Base-by-base conservation (phyloP, 768 basidiomycete species). In the Agaricus blazei region DNA sequence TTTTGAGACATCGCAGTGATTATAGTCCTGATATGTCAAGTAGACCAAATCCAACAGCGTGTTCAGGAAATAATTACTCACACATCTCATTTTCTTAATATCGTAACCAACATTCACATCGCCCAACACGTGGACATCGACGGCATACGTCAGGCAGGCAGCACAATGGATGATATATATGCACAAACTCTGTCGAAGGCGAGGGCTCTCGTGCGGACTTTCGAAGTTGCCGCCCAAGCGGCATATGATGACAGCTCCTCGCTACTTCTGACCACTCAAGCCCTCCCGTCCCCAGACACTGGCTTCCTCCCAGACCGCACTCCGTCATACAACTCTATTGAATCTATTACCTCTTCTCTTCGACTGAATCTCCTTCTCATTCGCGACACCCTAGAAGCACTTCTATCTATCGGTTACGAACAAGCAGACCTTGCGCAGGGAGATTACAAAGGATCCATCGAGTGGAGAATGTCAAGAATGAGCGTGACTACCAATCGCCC, bases 91-190 rank as follows among this genome's bases (percentile, higher is more conserved):
- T 81, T 90, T 55, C 70, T 93, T 28, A 65, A 71, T 9, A 76
- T 80, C 48, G 75, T 86, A 37, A 78, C 82, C 24, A 84, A 90
- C 59, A 78, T 93, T 58, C 85, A 93, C 66, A 69, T 95, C 51
- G 90, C 90, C 19, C 81, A 83, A 29, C 83, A 86, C 65, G 83
- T 95, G 58, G 93, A 94, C 65, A 82, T 94, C 56, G 89, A 93
- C 60, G 88, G 87, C 14, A 77, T 88, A 58, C 75, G 75, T 27
- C 74, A 78, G 57, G 78, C 81, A 28, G 70, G 75, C 1, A 72
- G 71, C 9, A 64, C 74, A 12, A 64, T 73, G 24, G 80, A 81
- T 60, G 72, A 79, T 19, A 65, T 74, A 34, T 92, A 90, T 64
- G 64, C 74, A 12, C 77, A 82, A 59, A 82, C 83, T 19, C 85